Evolutionary conservation across 257 asterid genomes (phyloP), one percentile per base, ranked within the genome.

Genomic region (Ocimum tenuiflorum): DNA sequence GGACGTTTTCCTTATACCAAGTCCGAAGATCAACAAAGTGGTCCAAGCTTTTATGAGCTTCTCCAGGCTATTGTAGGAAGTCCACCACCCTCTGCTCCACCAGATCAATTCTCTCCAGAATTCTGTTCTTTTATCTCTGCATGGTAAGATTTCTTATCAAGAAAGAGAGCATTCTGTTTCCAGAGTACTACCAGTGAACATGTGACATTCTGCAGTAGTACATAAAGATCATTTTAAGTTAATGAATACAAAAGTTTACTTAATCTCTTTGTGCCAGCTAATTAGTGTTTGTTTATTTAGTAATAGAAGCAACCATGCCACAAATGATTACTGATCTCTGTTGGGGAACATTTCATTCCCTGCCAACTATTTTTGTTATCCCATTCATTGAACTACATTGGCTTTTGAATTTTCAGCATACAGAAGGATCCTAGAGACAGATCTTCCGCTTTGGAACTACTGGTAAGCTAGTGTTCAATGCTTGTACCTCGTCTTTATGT

Each of bases 1-100:
- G 99, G 97, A 15, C 91, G 86, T 50, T 94, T 94, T 85, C 99
- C 99, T 78, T 94, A 94, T 79, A 77, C 89, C 57, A 88, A 89
- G 67, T 83, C 95, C 24, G 97, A 92, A 75, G 96, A 94, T 70
- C 94, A 86, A 78, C 95, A 85, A 79, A 77, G 60, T 51, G 85
- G 96, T 55, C 97, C 96, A 8, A 83, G 97, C 80, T 94, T 94
- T 81, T 90, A 90, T 33, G 96, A 90, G 82, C 99, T 94, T 73
- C 60, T 94, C 79, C 92, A 90, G 71, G 89, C 96, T 66, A 94
- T 94, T 75, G 99, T 94, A 23, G 91, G 89, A 74, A 81, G 80
- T 61, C 88, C 94, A n/a, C 95, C 99, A 7, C 99, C 95, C 54
- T 72, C 92, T 70, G 96, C 99, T 68, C 97, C 99, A 13, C 58